Percentiles rank a stretch among this genome's conserved stretches.
These are phyloP conservation scores for Akanthomyces muscarius DNA, from an alignment of 2,329 filamentous ascomycete species.

Conservation along the genomic window DNA sequence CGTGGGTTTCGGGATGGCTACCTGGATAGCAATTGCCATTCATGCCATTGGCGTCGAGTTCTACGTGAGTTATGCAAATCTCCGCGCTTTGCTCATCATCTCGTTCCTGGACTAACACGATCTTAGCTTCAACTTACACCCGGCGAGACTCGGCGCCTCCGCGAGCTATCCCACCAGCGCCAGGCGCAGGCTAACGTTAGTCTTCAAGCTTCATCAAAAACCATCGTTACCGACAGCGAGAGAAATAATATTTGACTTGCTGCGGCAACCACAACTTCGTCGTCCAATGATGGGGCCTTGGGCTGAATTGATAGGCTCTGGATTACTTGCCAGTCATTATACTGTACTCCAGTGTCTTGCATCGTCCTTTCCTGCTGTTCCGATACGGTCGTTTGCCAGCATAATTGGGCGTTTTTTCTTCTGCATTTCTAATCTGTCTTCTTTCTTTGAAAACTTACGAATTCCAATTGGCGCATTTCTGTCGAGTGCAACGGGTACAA, in stretches of 20 bases:
- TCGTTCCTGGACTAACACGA: not conserved
- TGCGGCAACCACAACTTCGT: too few species aligned
- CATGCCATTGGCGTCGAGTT: constrained; percentile 47
- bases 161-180: constrained; percentile 50
- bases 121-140: constrained; percentile 48
- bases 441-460: not conserved
- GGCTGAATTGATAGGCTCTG: too few species aligned
- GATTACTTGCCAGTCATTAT: too few species aligned
- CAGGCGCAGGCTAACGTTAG: constrained; percentile 47
- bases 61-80: constrained; percentile 35
- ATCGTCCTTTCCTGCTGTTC: too few species aligned
- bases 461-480: not conserved
- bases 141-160: constrained; percentile 47
- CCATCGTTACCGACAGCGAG: not conserved
- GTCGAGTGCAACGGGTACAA: not conserved
- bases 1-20: constrained; percentile 45
- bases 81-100: too few species aligned
- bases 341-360: too few species aligned
- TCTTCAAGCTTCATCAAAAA: constrained; percentile 25
- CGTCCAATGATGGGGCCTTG: too few species aligned
- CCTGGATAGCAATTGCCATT: constrained; percentile 48
- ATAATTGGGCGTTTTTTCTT: too few species aligned
- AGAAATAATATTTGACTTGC: too few species aligned
- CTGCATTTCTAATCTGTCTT: too few species aligned
- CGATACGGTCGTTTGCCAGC: too few species aligned